These are phyloP conservation scores for Bipolaris gigantea DNA, from an alignment of 2,329 filamentous ascomycete genomes.

Conservation along the genomic window DNA sequence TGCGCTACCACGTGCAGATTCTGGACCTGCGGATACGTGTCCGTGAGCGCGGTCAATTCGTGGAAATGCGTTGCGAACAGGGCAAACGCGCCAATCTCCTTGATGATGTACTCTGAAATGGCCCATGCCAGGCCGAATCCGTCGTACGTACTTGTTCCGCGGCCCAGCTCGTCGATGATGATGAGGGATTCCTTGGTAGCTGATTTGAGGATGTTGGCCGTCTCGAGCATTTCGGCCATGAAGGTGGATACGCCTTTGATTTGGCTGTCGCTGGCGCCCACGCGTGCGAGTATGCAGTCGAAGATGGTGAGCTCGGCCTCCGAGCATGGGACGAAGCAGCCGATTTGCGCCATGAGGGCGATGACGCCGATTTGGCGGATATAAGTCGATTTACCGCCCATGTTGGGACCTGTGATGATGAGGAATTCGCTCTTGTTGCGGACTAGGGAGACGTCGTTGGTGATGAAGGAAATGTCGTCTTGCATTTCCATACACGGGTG, in stretches of 20 bases:
- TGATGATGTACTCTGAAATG: slow-evolving; percentile 95
- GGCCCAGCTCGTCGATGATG: slow-evolving; percentile 96
- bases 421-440: slow-evolving; percentile 84
- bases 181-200: slow-evolving; percentile 94
- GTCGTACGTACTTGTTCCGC: slow-evolving; percentile 96
- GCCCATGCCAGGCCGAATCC: slow-evolving; percentile 99
- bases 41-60: slow-evolving; percentile 87
- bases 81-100: slow-evolving; percentile 89
- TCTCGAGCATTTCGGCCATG: slow-evolving; percentile 99
- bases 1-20: slow-evolving; percentile 97
- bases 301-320: slow-evolving; percentile 94
- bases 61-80: slow-evolving; percentile 99
- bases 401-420: slow-evolving; percentile 97
- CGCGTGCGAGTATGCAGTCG: slow-evolving; percentile 93
- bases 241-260: slow-evolving; percentile 98
- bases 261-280: slow-evolving; percentile 93
- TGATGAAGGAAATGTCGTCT: slow-evolving; percentile 98
- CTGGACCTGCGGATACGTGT: slow-evolving; percentile 82
- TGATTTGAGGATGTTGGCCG: slow-evolving; percentile 96
- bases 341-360: slow-evolving; percentile 94
- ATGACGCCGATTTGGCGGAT: slow-evolving; percentile 97
- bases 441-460: slow-evolving; percentile 85
- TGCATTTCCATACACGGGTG: slow-evolving; percentile 99
- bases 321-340: slow-evolving; percentile 91
- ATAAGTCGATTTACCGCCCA: slow-evolving; percentile 98